A percentile compares a stretch with the other conserved stretches of the same genome.
phyloP scores from a whole-genome alignment of 345 rosid species.

The Raphanus raphanistrum region DNA sequence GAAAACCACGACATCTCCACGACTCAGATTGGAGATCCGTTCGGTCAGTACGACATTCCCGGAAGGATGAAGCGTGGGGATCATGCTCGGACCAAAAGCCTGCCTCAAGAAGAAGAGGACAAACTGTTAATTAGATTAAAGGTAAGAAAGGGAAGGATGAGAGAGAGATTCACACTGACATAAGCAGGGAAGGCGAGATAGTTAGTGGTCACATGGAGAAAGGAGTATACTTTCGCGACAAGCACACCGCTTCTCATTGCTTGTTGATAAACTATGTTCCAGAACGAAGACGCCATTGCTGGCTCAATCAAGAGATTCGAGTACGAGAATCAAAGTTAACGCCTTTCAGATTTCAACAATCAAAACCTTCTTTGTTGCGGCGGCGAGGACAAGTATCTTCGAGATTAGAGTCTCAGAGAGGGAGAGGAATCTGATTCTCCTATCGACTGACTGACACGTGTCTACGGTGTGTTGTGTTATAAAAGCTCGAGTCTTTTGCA shows the following conservation, averaged over 20 bases:
- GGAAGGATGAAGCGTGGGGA: constrained; percentile 53
- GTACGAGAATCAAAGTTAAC: background rate
- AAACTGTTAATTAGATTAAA: background rate
- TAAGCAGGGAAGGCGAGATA: constrained; percentile 45
- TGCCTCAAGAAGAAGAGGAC: constrained; percentile 21
- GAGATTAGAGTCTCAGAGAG: background rate
- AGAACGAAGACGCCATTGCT: constrained; percentile 24
- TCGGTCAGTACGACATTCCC: constrained; percentile 58
- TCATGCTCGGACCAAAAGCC: constrained; percentile 79
- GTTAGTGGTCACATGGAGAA: constrained; percentile 51
- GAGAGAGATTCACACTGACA: constrained; percentile 37
- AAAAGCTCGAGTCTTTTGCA: background rate
- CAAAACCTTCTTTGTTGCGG: constrained; percentile 23
- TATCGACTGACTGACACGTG: constrained; percentile 12
- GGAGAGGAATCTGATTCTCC: constrained; percentile 2
- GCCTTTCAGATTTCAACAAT: background rate
- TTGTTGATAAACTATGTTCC: constrained; percentile 31
- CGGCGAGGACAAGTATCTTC: background rate
- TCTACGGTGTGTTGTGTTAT: background rate
- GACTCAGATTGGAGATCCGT: constrained; percentile 50
- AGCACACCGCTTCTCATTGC: constrained; percentile 14
- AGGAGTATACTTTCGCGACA: constrained; percentile 42
- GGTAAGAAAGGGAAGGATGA: background rate
- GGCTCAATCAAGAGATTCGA: background rate
- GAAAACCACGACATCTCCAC: constrained; percentile 65